Base-by-base conservation (phyloP, 83 land plant species). In the Diphasiastrum complanatum region DNA sequence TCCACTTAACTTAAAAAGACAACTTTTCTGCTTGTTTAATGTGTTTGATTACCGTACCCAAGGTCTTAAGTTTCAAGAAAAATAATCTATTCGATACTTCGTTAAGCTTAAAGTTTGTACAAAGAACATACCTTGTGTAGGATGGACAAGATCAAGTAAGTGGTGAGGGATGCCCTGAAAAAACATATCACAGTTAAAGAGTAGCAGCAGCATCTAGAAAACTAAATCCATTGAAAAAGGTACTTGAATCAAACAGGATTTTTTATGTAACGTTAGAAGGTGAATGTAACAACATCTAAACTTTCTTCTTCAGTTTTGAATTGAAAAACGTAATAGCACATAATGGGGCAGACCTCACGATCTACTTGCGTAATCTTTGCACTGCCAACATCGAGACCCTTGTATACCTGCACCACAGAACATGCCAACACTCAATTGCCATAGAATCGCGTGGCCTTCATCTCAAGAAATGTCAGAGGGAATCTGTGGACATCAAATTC, bases 331-430 rank as follows among this genome's bases (percentile, higher is more conserved):
- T 38, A 38, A 38, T 6, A 6, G 14, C 2, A 14, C 14, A 33
- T 3, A 1, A 29, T n/a, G 10, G 4, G 32, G 31, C 72, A 27
- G 57, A 84, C 95, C 95, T 84, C 63, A 49, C 95, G 76, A 31
- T 85, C 89, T 25, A 57, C 50, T 4, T 54, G 11, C 22, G 85
- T 78, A 34, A 96, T 85, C 70, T 92, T 92, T 49, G 98, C 96
- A n/a, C 96, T 85, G 61, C 98, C 98, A 53, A 92, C 64, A 67
- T 92, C 85, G 52, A 92, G 85, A 26, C 91, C 98, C 35, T 74
- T 61, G 61, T 88, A 92, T 0, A 92, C 95, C 95, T 88, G 75
- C 33, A 57, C 19, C 11, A 31, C 58, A 45, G 8, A 8, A 16
- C 16, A 16, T 16, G 16, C 16, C 12, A 16, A 8, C 43, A 8